Evolutionary conservation across 2,329 filamentous ascomycete species (phyloP).

Genomic region (Huntiella omanensis): DNA sequence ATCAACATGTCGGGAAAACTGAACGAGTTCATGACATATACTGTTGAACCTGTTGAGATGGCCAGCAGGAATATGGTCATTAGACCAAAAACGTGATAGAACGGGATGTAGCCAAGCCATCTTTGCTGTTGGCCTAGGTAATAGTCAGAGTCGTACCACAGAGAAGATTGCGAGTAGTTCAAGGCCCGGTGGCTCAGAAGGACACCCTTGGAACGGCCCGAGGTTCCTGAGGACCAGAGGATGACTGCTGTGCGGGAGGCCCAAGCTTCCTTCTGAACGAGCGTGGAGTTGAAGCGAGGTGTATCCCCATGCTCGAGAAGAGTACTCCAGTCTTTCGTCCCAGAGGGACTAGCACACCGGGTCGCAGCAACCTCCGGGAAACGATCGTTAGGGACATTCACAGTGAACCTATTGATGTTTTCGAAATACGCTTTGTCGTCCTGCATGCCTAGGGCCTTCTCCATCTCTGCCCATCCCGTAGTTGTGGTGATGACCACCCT

Average conservation of each 20-base stretch:
- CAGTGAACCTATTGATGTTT: slow-evolving; percentile 41
- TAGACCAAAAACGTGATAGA: slow-evolving; percentile 47
- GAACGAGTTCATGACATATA: slow-evolving; percentile 54
- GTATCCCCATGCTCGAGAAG: slow-evolving; percentile 23
- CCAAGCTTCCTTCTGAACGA: slow-evolving; percentile 7
- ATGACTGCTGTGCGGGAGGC: slow-evolving; percentile 37
- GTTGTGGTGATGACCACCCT: slow-evolving; percentile 21
- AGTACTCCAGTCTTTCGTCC: slow-evolving; percentile 36
- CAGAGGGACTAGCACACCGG: background rate
- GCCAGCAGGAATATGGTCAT: slow-evolving; percentile 39
- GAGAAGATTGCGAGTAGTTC: slow-evolving; percentile 33
- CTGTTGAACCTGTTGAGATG: slow-evolving; percentile 30
- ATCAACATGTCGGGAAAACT: slow-evolving; percentile 47
- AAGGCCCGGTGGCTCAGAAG: slow-evolving; percentile 50
- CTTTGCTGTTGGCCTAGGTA: slow-evolving; percentile 20
- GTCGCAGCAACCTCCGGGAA: slow-evolving; percentile 16
- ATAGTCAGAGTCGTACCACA: slow-evolving; percentile 31
- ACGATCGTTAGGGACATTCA: slow-evolving; percentile 18
- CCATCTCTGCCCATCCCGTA: slow-evolving; percentile 18
- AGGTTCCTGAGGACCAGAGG: slow-evolving; percentile 40
- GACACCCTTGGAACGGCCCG: slow-evolving; percentile 57
- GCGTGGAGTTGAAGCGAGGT: background rate
- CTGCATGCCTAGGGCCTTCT: slow-evolving; percentile 19
- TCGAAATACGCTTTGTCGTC: slow-evolving; percentile 18
- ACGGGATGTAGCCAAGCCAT: slow-evolving; percentile 47